phyloP scores from a whole-genome alignment of 108 stramenopile genomes.

The Skeletonema tropicum region DNA sequence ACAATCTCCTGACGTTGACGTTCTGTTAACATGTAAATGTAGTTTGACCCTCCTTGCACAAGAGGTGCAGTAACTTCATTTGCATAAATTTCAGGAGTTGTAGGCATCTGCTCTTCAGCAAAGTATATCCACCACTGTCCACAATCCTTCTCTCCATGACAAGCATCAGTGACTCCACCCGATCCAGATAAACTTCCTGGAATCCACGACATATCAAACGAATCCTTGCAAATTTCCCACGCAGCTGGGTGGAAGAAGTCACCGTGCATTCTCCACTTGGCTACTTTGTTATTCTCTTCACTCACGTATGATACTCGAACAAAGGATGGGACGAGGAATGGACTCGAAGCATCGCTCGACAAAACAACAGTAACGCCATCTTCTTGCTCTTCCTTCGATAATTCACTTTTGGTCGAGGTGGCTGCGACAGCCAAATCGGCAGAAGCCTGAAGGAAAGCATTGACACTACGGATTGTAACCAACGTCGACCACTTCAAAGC shows the following conservation, averaged over 20 bases:
- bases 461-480: conserved; percentile 66
- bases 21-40: conserved; percentile 88
- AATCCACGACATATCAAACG: conserved; percentile 87
- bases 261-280: conserved; percentile 55
- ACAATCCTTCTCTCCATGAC: conserved; percentile 64
- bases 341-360: conserved; percentile 63
- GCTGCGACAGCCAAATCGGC: conserved; percentile 86
- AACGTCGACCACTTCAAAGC: conserved; percentile 87
- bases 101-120: conserved; percentile 88
- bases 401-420: conserved; percentile 55
- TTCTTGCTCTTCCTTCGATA: conserved; percentile 37
- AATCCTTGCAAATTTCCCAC: conserved; percentile 91
- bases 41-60: conserved; percentile 85
- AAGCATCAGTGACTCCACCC: conserved; percentile 74
- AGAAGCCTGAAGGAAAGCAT: conserved; percentile 84
- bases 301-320: conserved; percentile 86
- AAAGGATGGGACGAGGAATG: conserved; percentile 87
- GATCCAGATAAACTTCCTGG: conserved; percentile 73
- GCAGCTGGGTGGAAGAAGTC: conserved; percentile 91
- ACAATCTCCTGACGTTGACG: conserved; percentile 78
- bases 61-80: conserved; percentile 77
- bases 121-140: conserved; percentile 94
- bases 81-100: conserved; percentile 81
- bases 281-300: conserved; percentile 86
- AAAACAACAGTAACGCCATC: conserved; percentile 60